Evolutionary conservation across 2,329 filamentous ascomycete species (phyloP), one percentile per base, ranked within the genome.

Genomic region (Fusarium sp.): DNA sequence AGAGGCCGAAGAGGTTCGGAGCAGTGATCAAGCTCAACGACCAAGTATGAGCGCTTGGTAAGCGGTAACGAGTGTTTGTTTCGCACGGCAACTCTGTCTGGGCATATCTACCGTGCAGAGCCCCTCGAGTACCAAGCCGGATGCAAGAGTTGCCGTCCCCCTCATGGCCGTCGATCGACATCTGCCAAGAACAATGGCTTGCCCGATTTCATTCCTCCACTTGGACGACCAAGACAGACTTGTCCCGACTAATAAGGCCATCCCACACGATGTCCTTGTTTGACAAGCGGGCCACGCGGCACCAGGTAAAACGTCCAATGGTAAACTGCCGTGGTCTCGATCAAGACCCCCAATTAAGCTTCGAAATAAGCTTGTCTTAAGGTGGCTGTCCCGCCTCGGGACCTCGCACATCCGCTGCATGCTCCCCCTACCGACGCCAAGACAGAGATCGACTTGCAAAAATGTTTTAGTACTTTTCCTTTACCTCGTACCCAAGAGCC

Each of bases 311-410:
- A n/a, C 23, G 30, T n/a, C 50, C 50, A 54, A 48, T 39, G 25
- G 14, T 18, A 18, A 48, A 43, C 16, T 37, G 25, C 27, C 34
- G 56, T 58, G 50, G 18, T 30, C 30, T 30, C 27, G 39, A 65
- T 58, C 30, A 50, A 63, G 64, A 34, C 13, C 45, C 30, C 30
- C 13, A 37, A 37, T 68, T 77, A 76, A 77, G 73, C 75, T 77
- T 77, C 64, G 65, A 75, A 75, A 77, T 77, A 77, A 77, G 75
- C 75, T 77, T 77, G 75, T 77, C 68, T 76, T 76, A 35, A 50
- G 45, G 37, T 71, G 66, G 64, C 70, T 67, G 56, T 18, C 35
- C 48, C 48, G 20, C 39, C 39, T 30, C 64, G 68, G 68, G 57
- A 69, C 50, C 63, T 77, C 63, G 62, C 61, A 20, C 66, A 68